Base-by-base conservation (phyloP, 2,329 filamentous ascomycete species). In the Penicillium sp. region DNA sequence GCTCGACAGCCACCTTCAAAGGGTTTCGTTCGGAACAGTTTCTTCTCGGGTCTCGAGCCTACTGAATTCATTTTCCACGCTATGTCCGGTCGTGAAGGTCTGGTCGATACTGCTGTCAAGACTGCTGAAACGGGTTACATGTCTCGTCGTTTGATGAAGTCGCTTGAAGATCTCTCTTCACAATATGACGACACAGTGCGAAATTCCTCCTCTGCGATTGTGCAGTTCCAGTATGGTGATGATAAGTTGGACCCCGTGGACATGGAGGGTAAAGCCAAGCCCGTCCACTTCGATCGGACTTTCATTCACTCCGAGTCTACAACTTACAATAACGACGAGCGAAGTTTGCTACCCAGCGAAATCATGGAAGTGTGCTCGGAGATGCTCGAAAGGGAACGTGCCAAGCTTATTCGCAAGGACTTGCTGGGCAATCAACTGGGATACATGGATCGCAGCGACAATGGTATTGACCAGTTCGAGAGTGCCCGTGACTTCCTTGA, bases 61-160 rank as follows among this genome's bases (percentile, higher is more conserved):
- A 92, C 90, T 0, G 94, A 99, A 67, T 97, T 99, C 73, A 84
- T 97, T 53, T 97, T 99, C 77, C 94, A 99, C 83, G 94, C 94
- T 63, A 97, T 97, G 78, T 96, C 92, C 67, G 94, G 94, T 66
- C 90, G 94, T 86, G 94, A 97, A 85, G 94, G 94, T 85, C 79
- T 99, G 63, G 92, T 99, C 68, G 94, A 99, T 83, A 99, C 94
- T 2, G 94, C 94, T 57, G 94, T 97, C 77, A 99, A 99, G 79
- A 99, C 94, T 49, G 94, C 94, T 49, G 94, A 99, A 75, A 99
- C 94, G 10, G 94, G 94, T 61, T 99, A 99, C 77, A 99, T 99
- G 94, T 97, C 93, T 59, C 88, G 94, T 77, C 87, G 94, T 64
- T 75, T 99, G 70, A 99, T 99, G 93, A 99, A 99, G 76, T 96